Evolutionary conservation across 164 flowering plant species (phyloP), one percentile per base, ranked within the genome.

Genomic region (Euptelea pleiosperma): DNA sequence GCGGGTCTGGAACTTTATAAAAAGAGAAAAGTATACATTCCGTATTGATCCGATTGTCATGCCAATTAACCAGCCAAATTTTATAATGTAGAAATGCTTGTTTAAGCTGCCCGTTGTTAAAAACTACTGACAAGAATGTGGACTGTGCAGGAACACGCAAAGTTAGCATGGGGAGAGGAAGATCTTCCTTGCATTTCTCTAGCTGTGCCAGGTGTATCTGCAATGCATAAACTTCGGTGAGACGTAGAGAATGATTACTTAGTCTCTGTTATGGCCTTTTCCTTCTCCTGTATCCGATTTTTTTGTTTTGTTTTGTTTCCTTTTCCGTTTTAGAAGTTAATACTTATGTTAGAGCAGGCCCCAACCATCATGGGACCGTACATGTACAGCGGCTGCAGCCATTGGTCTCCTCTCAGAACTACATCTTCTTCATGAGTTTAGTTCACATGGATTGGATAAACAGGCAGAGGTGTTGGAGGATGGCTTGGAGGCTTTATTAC

Each of bases 311-410:
- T 30, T 33, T 42, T 6, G 6, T 3, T 37, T 10, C 29, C 8
- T 33, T 28, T 42, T 58, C 28, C 2, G 12, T 61, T 26, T 46
- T 29, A 35, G 26, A n/a, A 18, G 2, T 43, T 22, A 42, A 44
- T 18, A 3, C 19, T 42, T 24, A 1, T 31, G 24, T 21, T 31
- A 57, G 18, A 41, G 55, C 69, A 93, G 98, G 77, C 96, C 99
- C n/a, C 99, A 93, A 46, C 99, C 99, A 35, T 90, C 97, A 29
- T 84, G 94, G 97, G 97, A 93, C 60, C 86, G 96, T 3, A 90
- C 96, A 34, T 93, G 97, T 63, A 93, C 97, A 39, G 97, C 97
- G 48, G 96, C 91, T 4, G 99, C 99, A 52, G 97, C 94, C 7
- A 60, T 74, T 4, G 81, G 78, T 33, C 87, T 90, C 44, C 87